Base-by-base conservation (phyloP, 2,329 filamentous ascomycete species). In the Colletotrichum acutatum region DNA sequence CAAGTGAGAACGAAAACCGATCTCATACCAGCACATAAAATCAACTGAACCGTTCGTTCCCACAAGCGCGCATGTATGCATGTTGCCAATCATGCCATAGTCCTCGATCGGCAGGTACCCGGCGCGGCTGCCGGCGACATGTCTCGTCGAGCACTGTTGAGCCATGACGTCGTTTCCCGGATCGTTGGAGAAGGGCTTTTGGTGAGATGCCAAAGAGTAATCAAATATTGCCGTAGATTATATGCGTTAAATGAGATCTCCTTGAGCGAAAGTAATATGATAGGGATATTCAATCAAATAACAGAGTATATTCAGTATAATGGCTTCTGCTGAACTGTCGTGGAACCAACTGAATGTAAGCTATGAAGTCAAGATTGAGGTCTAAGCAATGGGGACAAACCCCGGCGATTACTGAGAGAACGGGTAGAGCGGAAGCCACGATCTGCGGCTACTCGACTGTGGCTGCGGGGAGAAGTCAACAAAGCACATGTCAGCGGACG, bases 81-180 rank as follows among this genome's bases (percentile, higher is more conserved):
- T 94, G 78, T 95, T 94, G 28, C 93, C 93, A 77, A 95, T 94
- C 81, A 95, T 88, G 68, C 93, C 93, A 86, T 95, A 95, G 81
- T 95, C 90, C 79, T 95, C 93, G 75, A 94, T 93, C 59, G 88
- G 88, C 32, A 90, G 84, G 76, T 90, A 90, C 37, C 88, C 88
- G 14, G 81, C 83, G 63, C 80, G 78, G 79, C 83, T 60, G 78
- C 74, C 72, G 49, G 75, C 66, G 26, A 71, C 30, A 63, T 81
- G 78, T 16, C 75, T 79, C 53, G 79, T 79, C 24, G 82, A 75
- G 54, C 78, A 79, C 59, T 81, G 78, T 49, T 78, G 76, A 32
- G 82, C 76, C 82, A 85, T 84, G 66, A 66, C 30, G 60, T 73
- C 56, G 71, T 24, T 19, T 57, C 1, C 28, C 49, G 28, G 49